A percentile compares a stretch with the other conserved stretches of the same genome.
These are phyloP conservation scores for Candida saitoana DNA, from an alignment of 805 yeast species.

Conservation along the genomic window DNA sequence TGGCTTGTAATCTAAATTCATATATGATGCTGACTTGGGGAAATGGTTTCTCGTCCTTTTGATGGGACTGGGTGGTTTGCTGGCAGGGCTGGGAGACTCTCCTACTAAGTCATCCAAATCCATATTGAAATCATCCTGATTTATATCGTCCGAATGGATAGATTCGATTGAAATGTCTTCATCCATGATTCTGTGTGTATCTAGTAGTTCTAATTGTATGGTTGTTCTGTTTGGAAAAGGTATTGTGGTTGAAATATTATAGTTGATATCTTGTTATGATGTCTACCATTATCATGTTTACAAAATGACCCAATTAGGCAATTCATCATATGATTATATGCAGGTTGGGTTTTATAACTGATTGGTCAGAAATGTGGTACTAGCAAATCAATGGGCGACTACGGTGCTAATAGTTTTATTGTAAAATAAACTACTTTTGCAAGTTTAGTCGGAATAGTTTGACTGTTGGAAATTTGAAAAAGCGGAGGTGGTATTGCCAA, in stretches of 20 bases:
- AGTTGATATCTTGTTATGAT: slow-evolving; percentile 4
- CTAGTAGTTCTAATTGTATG: not conserved
- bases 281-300: slow-evolving; percentile 10
- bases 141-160: slow-evolving; percentile 6
- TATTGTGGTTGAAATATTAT: not conserved
- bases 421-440: too few species aligned
- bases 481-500: too few species aligned
- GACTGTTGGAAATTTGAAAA: too few species aligned
- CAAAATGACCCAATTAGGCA: slow-evolving; percentile 13
- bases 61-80: slow-evolving; percentile 2
- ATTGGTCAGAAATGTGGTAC: not conserved
- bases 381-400: too few species aligned
- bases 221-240: slow-evolving; percentile 4
- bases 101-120: slow-evolving; percentile 17
- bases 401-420: too few species aligned
- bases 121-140: slow-evolving; percentile 17
- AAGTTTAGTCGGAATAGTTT: too few species aligned
- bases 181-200: slow-evolving; percentile 2
- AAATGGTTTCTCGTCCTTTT: not conserved
- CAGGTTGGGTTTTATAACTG: too few species aligned
- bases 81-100: slow-evolving; percentile 1
- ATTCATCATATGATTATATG: too few species aligned
- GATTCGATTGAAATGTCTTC: slow-evolving; percentile 1
- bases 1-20: not conserved
- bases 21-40: not conserved